Evolutionary conservation across 2,329 filamentous ascomycete species (phyloP).

Genomic region (Hypoxylon sp.): DNA sequence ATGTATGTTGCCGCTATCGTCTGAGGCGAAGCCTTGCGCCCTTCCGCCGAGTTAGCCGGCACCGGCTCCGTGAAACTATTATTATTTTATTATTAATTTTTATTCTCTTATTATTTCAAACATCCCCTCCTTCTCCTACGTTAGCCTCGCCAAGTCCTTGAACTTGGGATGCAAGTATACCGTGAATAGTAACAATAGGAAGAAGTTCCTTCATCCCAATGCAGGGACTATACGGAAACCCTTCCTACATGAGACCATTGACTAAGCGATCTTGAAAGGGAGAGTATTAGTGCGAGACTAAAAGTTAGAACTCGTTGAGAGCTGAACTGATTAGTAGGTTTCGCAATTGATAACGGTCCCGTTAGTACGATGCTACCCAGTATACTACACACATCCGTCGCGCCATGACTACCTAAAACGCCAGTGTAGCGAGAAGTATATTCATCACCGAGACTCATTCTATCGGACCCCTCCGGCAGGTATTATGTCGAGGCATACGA

Average conservation of each 20-base stretch:
- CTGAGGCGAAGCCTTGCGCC: constrained; percentile 36
- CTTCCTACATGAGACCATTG: constrained; percentile 16
- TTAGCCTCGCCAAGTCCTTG: background rate
- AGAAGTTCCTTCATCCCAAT: constrained; percentile 3
- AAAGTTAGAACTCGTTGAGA: background rate
- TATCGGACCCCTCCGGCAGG: background rate
- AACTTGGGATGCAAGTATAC: background rate
- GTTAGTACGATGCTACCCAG: constrained; percentile 15
- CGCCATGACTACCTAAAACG: constrained; percentile 8
- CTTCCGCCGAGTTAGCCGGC: constrained; percentile 32
- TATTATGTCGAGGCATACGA: background rate
- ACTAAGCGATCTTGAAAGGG: constrained; percentile 1
- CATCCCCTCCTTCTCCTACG: background rate
- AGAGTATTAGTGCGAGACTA: constrained; percentile 11
- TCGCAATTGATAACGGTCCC: constrained; percentile 15
- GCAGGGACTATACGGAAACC: constrained; percentile 16
- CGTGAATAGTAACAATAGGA: background rate
- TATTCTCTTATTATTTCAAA: constrained; percentile 7
- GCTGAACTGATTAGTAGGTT: constrained; percentile 35
- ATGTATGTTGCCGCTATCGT: constrained; percentile 23
- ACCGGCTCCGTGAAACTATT: constrained; percentile 4
- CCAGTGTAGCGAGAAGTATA: background rate
- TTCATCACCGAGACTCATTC: background rate
- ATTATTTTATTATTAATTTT: constrained; percentile 2
- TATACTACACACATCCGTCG: background rate